These are phyloP conservation scores for Grigorovia yakushimaensis DNA, from an alignment of 805 yeast genomes.

Conservation along the genomic window DNA sequence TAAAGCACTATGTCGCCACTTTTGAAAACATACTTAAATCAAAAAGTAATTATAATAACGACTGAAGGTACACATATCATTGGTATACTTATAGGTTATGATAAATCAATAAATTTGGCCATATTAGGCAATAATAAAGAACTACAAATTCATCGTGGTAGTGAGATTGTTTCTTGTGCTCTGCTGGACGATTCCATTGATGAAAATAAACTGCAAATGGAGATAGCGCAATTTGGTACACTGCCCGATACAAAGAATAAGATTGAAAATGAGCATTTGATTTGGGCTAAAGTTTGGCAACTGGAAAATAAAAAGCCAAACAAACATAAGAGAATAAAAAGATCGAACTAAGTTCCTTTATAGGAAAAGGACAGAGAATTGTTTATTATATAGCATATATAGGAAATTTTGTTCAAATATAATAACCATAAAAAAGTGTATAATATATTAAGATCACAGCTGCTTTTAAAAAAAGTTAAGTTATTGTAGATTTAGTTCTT, in stretches of 20 bases:
- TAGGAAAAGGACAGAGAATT: neutral
- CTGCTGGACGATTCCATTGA: conserved; percentile 10
- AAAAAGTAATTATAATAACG: conserved; percentile 45
- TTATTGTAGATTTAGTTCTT: conserved; percentile 29
- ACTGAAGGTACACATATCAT: conserved; percentile 45
- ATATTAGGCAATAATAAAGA: conserved; percentile 4
- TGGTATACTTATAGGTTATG: conserved; percentile 50
- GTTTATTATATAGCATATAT: neutral
- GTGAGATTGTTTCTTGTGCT: conserved; percentile 27
- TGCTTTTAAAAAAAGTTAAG: neutral
- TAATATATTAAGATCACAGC: neutral
- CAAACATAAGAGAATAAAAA: neutral
- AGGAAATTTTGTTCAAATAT: too few species aligned
- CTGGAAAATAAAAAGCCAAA: neutral
- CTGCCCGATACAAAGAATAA: conserved; percentile 21
- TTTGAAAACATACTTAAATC: conserved; percentile 28
- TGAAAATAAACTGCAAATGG: neutral
- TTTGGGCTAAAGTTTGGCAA: conserved; percentile 20
- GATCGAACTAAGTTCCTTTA: neutral
- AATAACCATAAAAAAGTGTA: too few species aligned
- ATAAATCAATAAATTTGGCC: conserved; percentile 50
- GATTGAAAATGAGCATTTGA: conserved; percentile 18
- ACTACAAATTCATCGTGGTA: conserved; percentile 22
- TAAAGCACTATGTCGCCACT: conserved; percentile 23
- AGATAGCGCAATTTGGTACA: conserved; percentile 1